Evolutionary conservation across 345 rosid genomes (phyloP).

Genomic region (Moricandia moricandioides): DNA sequence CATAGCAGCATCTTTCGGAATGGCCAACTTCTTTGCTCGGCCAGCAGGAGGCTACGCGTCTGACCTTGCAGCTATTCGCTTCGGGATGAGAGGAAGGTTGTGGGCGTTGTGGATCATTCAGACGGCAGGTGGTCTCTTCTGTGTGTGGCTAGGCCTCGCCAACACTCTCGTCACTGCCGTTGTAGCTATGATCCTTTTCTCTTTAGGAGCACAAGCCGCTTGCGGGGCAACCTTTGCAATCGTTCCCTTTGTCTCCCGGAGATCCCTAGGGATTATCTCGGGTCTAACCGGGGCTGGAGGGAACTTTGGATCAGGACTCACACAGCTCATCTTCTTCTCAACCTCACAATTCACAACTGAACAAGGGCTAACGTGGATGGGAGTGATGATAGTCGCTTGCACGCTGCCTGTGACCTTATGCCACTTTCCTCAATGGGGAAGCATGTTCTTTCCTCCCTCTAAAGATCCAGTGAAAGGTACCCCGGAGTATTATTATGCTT

Average conservation of each 20-base stretch:
- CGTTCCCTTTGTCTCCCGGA: constrained; percentile 54
- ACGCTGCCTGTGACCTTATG: constrained; percentile 44
- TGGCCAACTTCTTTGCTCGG: constrained; percentile 59
- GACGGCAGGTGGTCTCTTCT: constrained; percentile 52
- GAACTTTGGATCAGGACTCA: constrained; percentile 56
- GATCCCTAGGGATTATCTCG: constrained; percentile 52
- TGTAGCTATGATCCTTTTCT: constrained; percentile 52
- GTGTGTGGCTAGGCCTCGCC: constrained; percentile 52
- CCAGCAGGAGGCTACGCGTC: constrained; percentile 51
- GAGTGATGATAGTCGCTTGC: constrained; percentile 56
- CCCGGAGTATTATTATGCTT: constrained; percentile 45
- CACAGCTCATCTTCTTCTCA: constrained; percentile 52
- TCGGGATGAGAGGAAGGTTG: constrained; percentile 58
- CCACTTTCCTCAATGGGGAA: constrained; percentile 67
- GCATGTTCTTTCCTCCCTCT: constrained; percentile 51
- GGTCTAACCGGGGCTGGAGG: constrained; percentile 63
- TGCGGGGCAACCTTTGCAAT: constrained; percentile 60
- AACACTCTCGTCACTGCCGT: constrained; percentile 35
- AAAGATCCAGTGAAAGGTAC: constrained; percentile 20
- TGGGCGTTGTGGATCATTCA: constrained; percentile 58
- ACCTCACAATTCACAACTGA: constrained; percentile 39
- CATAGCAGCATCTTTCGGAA: constrained; percentile 55
- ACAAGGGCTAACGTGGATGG: constrained; percentile 48
- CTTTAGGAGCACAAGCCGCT: constrained; percentile 59
- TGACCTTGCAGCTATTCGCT: constrained; percentile 38